Evolutionary conservation across 495 filamentous ascomycete genomes (phyloP).

Genomic region (Lasiosphaeria ovina): DNA sequence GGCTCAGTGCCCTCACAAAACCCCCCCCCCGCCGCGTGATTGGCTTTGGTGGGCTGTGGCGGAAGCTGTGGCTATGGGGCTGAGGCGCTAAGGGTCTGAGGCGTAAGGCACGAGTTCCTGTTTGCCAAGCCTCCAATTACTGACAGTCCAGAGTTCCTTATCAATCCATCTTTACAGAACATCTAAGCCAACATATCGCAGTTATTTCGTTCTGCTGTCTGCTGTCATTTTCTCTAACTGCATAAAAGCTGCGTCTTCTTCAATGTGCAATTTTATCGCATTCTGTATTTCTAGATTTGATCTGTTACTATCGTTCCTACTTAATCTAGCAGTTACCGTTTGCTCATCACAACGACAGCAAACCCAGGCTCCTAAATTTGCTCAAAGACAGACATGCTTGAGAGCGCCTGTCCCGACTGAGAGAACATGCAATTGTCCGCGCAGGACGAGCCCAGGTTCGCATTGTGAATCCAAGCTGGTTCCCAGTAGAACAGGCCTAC

Average conservation of each 20-base stretch:
- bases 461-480: constrained; percentile 66
- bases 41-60: constrained; percentile 15
- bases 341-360: not conserved
- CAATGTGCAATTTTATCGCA: not conserved
- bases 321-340: not conserved
- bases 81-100: constrained; percentile 15
- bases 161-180: too few relatives aligned
- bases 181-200: too few relatives aligned
- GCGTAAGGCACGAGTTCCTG: not conserved
- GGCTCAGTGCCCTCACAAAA: constrained; percentile 34
- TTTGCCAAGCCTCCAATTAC: constrained; percentile 1
- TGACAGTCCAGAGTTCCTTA: not conserved
- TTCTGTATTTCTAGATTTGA: not conserved
- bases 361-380: constrained; percentile 14
- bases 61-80: constrained; percentile 1
- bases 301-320: not conserved
- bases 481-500: constrained; percentile 69
- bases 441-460: constrained; percentile 53
- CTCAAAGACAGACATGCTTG: constrained; percentile 33
- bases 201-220: too few relatives aligned
- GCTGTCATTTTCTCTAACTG: too few relatives aligned
- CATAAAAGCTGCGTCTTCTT: not conserved
- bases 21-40: constrained; percentile 7
- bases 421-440: constrained; percentile 49
- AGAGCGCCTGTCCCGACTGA: constrained; percentile 28